Evolutionary conservation across 2,329 filamentous ascomycete species (phyloP), one percentile per base, ranked within the genome.

Genomic region (Acrodontium crateriforme): DNA sequence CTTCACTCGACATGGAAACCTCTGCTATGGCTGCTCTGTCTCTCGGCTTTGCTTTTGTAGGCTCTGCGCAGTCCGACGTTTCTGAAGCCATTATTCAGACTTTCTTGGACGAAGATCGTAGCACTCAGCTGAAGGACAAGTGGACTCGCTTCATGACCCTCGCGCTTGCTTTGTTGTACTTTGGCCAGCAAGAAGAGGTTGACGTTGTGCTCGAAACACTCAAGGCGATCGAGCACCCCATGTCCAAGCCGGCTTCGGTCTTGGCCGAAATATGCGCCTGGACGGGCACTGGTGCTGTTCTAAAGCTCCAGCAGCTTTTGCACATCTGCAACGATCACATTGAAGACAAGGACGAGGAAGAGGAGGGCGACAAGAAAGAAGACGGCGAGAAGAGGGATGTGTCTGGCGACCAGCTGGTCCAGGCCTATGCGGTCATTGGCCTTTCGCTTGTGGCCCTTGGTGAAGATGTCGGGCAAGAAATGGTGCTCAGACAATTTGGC

Each of bases 261-360:
- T 70, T 98, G 36, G 84, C 85, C 10, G 87, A 93, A 49, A 92
- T 95, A 31, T 98, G 91, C 50, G 89, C 89, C 3, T 98, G 87
- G 84, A 89, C 89, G 27, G 89, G 89, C 32, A 98, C 91, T 24
- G 89, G 91, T 38, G 87, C 89, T 6, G 89, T 98, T 32, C 64
- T 98, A 42, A 98, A 98, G 67, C 74, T 98, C 30, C 89, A 98
- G 56, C 85, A 95, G 56, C 71, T 98, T 35, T 72, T 98, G 24
- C 89, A 95, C 56, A 87, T 95, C 49, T 98, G 89, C 65, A 95
- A 94, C 48, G 87, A 95, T 57, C 83, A 93, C 48, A 78, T 94
- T 39, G 89, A 95, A 45, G 87, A 93, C 40, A 78, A 80, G 29
- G 84, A 92, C 21, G 44, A 45, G 15, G 59, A 64, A 34, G 91